Evolutionary conservation across 169 alveolate genomes (phyloP).

Genomic region (Toxoplasma gondii): DNA sequence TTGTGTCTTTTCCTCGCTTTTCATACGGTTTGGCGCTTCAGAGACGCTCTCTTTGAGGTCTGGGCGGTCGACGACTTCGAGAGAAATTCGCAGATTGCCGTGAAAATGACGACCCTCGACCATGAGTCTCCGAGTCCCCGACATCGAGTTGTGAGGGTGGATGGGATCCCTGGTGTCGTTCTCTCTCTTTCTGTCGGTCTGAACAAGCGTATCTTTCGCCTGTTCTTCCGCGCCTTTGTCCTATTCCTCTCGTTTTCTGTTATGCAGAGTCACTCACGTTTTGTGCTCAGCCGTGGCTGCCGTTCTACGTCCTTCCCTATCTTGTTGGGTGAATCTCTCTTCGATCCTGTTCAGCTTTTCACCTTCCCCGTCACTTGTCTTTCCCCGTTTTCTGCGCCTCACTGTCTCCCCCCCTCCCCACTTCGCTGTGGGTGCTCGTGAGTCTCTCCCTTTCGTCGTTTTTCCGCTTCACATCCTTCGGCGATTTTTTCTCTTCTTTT

Average conservation of each 20-base stretch:
- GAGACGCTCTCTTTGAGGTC: slow-evolving; percentile 66
- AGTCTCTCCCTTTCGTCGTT: too few relatives aligned
- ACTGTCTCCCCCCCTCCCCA: too few relatives aligned
- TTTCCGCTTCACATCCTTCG: neutral
- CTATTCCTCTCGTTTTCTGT: neutral
- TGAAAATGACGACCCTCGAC: slow-evolving; percentile 56
- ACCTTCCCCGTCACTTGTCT: neutral
- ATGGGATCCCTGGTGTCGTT: neutral
- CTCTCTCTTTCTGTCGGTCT: neutral
- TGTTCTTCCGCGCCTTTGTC: neutral
- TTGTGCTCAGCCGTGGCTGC: too few relatives aligned
- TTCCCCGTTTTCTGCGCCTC: neutral
- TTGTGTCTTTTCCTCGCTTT: neutral
- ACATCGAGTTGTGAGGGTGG: neutral
- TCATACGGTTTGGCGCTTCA: neutral
- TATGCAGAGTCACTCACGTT: too few relatives aligned
- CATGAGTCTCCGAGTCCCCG: slow-evolving; percentile 5
- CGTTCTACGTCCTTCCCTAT: too few relatives aligned
- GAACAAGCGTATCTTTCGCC: neutral
- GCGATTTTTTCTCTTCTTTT: neutral
- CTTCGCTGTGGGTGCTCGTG: too few relatives aligned
- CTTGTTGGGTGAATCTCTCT: too few relatives aligned
- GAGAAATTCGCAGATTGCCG: slow-evolving; percentile 60
- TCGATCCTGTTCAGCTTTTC: too few relatives aligned
- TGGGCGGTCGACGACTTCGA: slow-evolving; percentile 66